Evolutionary conservation across 768 basidiomycete species (phyloP), one percentile per base, ranked within the genome.

Genomic region (Daedaleopsis nitida): DNA sequence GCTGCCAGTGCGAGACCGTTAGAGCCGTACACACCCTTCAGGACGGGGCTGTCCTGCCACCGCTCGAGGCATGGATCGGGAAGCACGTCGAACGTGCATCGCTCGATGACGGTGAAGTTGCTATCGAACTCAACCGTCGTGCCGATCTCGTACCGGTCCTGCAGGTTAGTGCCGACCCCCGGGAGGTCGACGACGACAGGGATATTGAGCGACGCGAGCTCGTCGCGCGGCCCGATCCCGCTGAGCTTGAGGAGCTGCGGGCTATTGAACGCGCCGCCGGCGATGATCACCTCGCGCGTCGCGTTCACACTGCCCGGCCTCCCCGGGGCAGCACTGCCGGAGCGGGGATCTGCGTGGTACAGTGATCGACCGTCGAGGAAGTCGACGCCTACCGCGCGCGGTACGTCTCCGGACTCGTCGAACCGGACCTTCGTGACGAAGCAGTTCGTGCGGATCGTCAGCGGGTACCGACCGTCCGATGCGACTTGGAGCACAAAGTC

Each of bases 101-200:
- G 6, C 14, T 45, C 19, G 14, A 45, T 8, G 44, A 45, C 9
- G 44, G 44, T 45, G 44, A 45, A 45, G 44, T 45, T 45, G 44
- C 14, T 45, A 7, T 45, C 14, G 12, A 19, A 16, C 44, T 45
- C 44, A 17, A 14, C n/a, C 6, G 19, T 45, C 9, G 5, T 48
- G 27, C 24, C 32, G 32, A 57, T 38, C 17, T 39, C 14, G 19
- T 14, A 57, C 17, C 50, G 57, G 59, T 74, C 74, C 19, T 65
- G 60, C 50, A 76, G 52, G 51, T 73, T 69, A 52, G 68, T 63
- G 3, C 75, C 74, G 19, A 76, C 71, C 39, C 66, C 63, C 13
- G 75, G 70, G 14, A 69, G 51, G 48, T 74, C 54, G 32, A 73
- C 64, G 24, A 73, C 39, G 9, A 71, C 45, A 17, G 65, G 42